Conservation (phyloP, 768 basidiomycete genomes). For the Amanita inopinata region DNA sequence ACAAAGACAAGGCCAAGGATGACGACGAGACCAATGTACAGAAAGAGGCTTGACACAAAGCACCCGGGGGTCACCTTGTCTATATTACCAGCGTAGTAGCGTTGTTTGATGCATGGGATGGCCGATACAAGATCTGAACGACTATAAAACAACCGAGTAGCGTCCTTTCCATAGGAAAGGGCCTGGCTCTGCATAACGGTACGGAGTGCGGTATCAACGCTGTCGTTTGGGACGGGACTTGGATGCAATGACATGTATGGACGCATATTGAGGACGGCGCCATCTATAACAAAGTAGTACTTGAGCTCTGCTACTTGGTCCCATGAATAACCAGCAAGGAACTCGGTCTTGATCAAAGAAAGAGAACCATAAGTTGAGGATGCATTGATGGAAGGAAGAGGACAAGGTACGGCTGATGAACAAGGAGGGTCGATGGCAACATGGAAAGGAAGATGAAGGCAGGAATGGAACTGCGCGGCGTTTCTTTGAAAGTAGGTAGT, state of each 20-base stretch:
- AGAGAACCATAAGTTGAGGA: conserved; percentile 51
- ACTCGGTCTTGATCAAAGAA: conserved; percentile 52
- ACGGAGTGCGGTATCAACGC: conserved; percentile 77
- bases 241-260: conserved; percentile 77
- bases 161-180: conserved; percentile 69
- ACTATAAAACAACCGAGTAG: conserved; percentile 78
- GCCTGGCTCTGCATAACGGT: conserved; percentile 45
- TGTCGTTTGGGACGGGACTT: conserved; percentile 56
- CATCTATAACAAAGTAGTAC: conserved; percentile 85
- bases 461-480: conserved; percentile 55
- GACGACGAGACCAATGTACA: conserved; percentile 85
- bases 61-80: conserved; percentile 97
- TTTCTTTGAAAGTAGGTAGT: conserved; percentile 74
- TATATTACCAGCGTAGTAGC: conserved; percentile 91
- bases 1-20: conserved; percentile 86
- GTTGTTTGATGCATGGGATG: conserved; percentile 70
- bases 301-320: conserved; percentile 62
- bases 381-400: conserved; percentile 50
- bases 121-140: conserved; percentile 52
- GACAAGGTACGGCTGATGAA: conserved; percentile 46
- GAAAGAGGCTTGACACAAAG: conserved; percentile 80
- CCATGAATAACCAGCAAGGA: conserved; percentile 86
- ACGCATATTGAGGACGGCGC: conserved; percentile 85
- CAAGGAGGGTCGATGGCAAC: conserved; percentile 76
- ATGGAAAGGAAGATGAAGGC: conserved; percentile 50